A percentile compares a stretch with the other conserved stretches of the same genome.
phyloP scores from a whole-genome alignment of 2,329 filamentous ascomycete species.

The Zasmidium cellare region DNA sequence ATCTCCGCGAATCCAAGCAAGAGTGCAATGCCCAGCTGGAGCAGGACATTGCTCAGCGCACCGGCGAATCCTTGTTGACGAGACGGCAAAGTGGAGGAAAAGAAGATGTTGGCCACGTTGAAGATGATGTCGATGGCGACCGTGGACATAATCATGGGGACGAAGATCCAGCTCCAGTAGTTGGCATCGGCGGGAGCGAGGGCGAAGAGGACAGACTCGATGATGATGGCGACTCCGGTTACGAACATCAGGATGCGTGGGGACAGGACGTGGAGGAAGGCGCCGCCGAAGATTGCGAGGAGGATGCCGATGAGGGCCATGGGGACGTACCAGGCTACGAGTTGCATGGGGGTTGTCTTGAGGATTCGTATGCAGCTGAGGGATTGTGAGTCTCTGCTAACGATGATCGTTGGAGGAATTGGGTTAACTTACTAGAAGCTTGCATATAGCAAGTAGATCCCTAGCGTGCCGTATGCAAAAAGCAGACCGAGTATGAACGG shows the following conservation, averaged over 20 bases:
- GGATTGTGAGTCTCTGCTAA: neutral
- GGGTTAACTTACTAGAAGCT: slow-evolving; percentile 61
- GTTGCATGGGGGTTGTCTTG: slow-evolving; percentile 58
- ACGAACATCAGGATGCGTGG: slow-evolving; percentile 64
- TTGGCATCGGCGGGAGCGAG: slow-evolving; percentile 56
- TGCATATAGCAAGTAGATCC: slow-evolving; percentile 68
- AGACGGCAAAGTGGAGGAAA: slow-evolving; percentile 66
- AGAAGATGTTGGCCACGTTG: slow-evolving; percentile 74
- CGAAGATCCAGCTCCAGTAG: slow-evolving; percentile 76
- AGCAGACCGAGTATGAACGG: slow-evolving; percentile 62
- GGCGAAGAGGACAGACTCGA: slow-evolving; percentile 63
- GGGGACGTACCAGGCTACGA: slow-evolving; percentile 69
- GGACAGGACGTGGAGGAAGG: slow-evolving; percentile 66
- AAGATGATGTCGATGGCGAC: slow-evolving; percentile 75
- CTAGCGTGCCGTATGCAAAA: slow-evolving; percentile 67
- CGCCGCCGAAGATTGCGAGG: slow-evolving; percentile 62
- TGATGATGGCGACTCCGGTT: slow-evolving; percentile 60
- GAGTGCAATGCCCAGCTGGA: slow-evolving; percentile 72
- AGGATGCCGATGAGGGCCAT: slow-evolving; percentile 68
- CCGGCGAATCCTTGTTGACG: slow-evolving; percentile 71
- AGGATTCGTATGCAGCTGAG: slow-evolving; percentile 61
- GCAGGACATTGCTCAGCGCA: slow-evolving; percentile 67
- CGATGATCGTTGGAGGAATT: neutral
- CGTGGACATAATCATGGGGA: slow-evolving; percentile 67
- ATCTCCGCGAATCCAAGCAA: slow-evolving; percentile 72